These are phyloP conservation scores for Pezicula carpinea DNA, from an alignment of 2,329 filamentous ascomycete species.

Conservation along the genomic window DNA sequence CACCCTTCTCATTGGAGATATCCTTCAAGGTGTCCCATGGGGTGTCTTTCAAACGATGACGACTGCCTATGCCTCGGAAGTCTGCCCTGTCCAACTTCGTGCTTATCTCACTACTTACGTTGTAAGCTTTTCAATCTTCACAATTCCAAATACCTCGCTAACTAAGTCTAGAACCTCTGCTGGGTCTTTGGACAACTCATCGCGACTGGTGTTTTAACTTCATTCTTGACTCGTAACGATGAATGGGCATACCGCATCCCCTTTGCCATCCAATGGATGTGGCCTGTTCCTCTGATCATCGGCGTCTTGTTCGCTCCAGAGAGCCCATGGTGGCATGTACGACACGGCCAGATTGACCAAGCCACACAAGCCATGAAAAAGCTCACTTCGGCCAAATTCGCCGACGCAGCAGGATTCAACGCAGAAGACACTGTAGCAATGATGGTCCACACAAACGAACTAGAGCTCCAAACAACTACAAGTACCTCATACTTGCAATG, in stretches of 20 bases:
- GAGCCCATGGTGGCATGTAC: slow-evolving; percentile 43
- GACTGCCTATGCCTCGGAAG: slow-evolving; percentile 32
- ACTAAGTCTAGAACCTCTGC: slow-evolving; percentile 40
- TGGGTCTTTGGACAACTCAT: slow-evolving; percentile 47
- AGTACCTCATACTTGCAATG: slow-evolving; percentile 46
- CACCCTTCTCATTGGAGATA: slow-evolving; percentile 41
- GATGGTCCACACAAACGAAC: slow-evolving; percentile 51
- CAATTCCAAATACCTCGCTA: background rate
- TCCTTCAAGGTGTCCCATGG: slow-evolving; percentile 42
- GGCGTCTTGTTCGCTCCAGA: slow-evolving; percentile 42
- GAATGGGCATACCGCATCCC: slow-evolving; percentile 42
- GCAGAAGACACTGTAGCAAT: slow-evolving; percentile 34
- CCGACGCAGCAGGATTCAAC: slow-evolving; percentile 12
- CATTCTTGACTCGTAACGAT: slow-evolving; percentile 34
- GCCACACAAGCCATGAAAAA: slow-evolving; percentile 40
- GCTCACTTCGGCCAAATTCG: slow-evolving; percentile 29
- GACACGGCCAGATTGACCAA: slow-evolving; percentile 36
- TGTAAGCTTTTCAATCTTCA: slow-evolving; percentile 11
- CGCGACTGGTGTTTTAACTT: slow-evolving; percentile 41
- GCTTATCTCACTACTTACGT: slow-evolving; percentile 1
- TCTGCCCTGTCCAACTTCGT: background rate
- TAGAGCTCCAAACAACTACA: slow-evolving; percentile 40
- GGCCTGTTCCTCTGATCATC: slow-evolving; percentile 40
- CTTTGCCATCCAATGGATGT: slow-evolving; percentile 45
- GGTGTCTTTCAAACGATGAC: slow-evolving; percentile 35